Evolutionary conservation across 2,329 filamentous ascomycete species (phyloP).

Genomic region (Trichoderma harzianum): DNA sequence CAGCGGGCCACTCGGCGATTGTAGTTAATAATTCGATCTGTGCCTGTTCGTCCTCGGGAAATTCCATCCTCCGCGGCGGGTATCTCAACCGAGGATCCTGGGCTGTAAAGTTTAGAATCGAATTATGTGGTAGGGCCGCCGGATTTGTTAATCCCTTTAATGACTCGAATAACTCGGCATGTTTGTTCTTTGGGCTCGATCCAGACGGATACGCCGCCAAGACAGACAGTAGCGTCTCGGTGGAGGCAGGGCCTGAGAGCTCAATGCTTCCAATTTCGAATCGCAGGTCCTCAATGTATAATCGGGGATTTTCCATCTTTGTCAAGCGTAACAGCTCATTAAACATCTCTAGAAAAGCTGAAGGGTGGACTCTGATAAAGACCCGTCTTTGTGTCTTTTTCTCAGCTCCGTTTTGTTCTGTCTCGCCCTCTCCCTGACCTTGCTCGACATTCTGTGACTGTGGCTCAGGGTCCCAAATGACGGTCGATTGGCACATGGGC

Average conservation of each 20-base stretch:
- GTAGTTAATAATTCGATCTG: conserved; percentile 51
- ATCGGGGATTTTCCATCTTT: conserved; percentile 58
- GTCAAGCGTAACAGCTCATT: conserved; percentile 55
- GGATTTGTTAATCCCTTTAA: conserved; percentile 63
- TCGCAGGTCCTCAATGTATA: conserved; percentile 65
- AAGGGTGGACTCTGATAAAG: conserved; percentile 77
- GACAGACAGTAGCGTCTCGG: conserved; percentile 70
- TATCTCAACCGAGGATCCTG: conserved; percentile 78
- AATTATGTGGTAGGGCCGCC: conserved; percentile 64
- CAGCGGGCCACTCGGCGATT: conserved; percentile 66
- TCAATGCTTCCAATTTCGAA: conserved; percentile 64
- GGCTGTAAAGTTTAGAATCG: conserved; percentile 68
- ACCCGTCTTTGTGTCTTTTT: conserved; percentile 42
- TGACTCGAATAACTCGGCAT: conserved; percentile 48
- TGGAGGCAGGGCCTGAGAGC: conserved; percentile 65
- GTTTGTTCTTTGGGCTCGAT: conserved; percentile 31
- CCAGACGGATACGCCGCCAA: conserved; percentile 51
- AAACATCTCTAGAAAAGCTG: conserved; percentile 70
- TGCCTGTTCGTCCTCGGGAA: conserved; percentile 37
- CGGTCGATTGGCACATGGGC: conserved; percentile 67
- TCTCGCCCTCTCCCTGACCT: conserved; percentile 20
- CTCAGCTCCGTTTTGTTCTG: conserved; percentile 15
- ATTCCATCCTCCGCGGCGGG: conserved; percentile 60
- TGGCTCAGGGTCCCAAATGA: conserved; percentile 67
- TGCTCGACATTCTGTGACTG: background rate